Evolutionary conservation across 345 rosid species (phyloP).

Genomic region (Camelina laxa): DNA sequence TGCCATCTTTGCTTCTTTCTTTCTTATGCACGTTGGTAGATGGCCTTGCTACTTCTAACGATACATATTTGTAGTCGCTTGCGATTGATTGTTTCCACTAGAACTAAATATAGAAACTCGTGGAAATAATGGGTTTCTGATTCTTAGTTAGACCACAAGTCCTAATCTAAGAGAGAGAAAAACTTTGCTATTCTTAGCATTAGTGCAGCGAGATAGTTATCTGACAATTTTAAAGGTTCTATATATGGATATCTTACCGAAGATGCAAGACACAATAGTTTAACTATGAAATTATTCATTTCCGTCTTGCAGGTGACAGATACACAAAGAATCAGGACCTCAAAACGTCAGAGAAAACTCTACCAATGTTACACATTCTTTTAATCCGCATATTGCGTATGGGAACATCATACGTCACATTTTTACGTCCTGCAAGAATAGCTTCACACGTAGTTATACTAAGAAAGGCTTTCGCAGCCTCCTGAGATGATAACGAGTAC

Average conservation of each 20-base stretch:
- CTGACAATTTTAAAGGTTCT: not conserved
- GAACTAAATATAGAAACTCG: conserved; percentile 11
- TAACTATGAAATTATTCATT: too few relatives aligned
- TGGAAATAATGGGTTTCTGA: conserved; percentile 30
- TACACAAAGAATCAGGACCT: too few relatives aligned
- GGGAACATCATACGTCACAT: too few relatives aligned
- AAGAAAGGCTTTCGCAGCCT: too few relatives aligned
- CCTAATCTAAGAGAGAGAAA: not conserved
- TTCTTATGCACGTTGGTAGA: conserved; percentile 6
- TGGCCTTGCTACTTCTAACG: not conserved
- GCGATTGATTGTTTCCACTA: conserved; percentile 20
- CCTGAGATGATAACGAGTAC: too few relatives aligned
- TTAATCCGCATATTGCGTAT: too few relatives aligned
- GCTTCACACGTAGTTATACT: too few relatives aligned
- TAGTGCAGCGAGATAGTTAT: not conserved
- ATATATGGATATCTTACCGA: not conserved
- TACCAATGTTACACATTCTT: too few relatives aligned
- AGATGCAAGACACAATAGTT: too few relatives aligned
- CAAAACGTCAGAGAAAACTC: too few relatives aligned
- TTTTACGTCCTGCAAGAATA: too few relatives aligned
- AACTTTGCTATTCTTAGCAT: conserved; percentile 34
- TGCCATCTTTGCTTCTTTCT: conserved; percentile 32
- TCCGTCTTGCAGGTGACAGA: too few relatives aligned
- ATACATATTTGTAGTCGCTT: conserved; percentile 18
- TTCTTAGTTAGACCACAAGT: conserved; percentile 40